Evolutionary conservation across 805 yeast species (phyloP).

Genomic region (Candida methanosorbosa): DNA sequence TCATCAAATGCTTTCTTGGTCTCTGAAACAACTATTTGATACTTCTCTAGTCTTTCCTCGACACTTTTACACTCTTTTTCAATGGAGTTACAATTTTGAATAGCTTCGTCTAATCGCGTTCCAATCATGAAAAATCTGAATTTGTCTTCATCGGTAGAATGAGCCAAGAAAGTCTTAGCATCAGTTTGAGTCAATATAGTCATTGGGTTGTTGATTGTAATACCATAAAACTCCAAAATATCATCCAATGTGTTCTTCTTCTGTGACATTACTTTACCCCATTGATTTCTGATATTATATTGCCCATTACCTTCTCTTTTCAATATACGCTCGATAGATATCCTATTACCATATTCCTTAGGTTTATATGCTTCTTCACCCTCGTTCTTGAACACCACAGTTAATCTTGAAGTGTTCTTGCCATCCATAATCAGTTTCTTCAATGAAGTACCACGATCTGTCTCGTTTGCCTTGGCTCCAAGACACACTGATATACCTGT

Average conservation of each 20-base stretch:
- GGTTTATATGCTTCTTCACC: constrained; percentile 61
- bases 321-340: constrained; percentile 62
- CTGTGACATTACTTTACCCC: constrained; percentile 44
- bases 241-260: constrained; percentile 60
- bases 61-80: constrained; percentile 26
- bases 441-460: constrained; percentile 73
- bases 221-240: constrained; percentile 61
- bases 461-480: constrained; percentile 82
- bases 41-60: constrained; percentile 28
- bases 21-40: constrained; percentile 29
- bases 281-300: constrained; percentile 47
- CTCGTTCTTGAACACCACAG: constrained; percentile 53
- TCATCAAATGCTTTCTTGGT: constrained; percentile 32
- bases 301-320: constrained; percentile 41
- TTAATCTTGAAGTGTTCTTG: constrained; percentile 54
- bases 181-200: constrained; percentile 89
- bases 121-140: constrained; percentile 77
- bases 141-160: constrained; percentile 63
- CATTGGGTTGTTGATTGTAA: constrained; percentile 84
- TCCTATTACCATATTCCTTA: constrained; percentile 57
- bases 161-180: constrained; percentile 82
- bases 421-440: constrained; percentile 74
- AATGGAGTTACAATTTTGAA: constrained; percentile 39
- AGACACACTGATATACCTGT: constrained; percentile 83
- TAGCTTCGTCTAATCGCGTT: constrained; percentile 61